Base-by-base conservation (phyloP, 352 stramenopile genomes). In the Thalassiosira sp. region DNA sequence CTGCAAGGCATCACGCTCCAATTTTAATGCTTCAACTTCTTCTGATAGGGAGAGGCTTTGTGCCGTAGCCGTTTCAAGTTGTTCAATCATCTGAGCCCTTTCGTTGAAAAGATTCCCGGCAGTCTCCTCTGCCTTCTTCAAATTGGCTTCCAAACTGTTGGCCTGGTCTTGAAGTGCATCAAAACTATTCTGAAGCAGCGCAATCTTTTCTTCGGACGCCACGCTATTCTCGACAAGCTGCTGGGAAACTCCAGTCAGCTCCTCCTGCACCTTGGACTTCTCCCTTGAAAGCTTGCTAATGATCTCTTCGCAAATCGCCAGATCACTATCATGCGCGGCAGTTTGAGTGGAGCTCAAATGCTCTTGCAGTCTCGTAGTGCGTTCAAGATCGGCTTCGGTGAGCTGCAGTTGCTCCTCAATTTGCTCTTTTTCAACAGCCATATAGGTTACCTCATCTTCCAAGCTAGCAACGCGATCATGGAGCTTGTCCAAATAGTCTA, bases 401-500 rank as follows among this genome's bases (percentile, higher is more conserved):
- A 52, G 70, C 15, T 62, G 11, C 16, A 79, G 40, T 46, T 46
- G 11, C 22, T 78, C 60, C 22, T 79, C 61, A 16, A 22, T 13
- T 22, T 48, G 22, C 27, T 79, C 40, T 16, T 43, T 57, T 28
- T 79, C 71, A 35, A 45, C 24, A 28, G 3, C 54, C 11, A 59
- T 20, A 15, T 42, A 42, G 11, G 31, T 16, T 3, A 81, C n/a
- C 33, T 81, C 64, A 35, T 81, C 64, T 49, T 81, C 63, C 31
- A 81, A 22, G 27, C 22, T 33, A 18, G 27, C 64, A 8, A 48
- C 64, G 20, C 20, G 43, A 46, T 49, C 28, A 40, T 57, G 35
- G 49, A 65, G 25, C 16, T 62, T 51, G 20, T 66, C 65, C n/a
- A 49, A 35, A 37, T 40, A 43, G 15, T 43, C 42, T 31, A 45